Conservation (phyloP, 2,329 filamentous ascomycete species). For the Ophiostoma sp. region DNA sequence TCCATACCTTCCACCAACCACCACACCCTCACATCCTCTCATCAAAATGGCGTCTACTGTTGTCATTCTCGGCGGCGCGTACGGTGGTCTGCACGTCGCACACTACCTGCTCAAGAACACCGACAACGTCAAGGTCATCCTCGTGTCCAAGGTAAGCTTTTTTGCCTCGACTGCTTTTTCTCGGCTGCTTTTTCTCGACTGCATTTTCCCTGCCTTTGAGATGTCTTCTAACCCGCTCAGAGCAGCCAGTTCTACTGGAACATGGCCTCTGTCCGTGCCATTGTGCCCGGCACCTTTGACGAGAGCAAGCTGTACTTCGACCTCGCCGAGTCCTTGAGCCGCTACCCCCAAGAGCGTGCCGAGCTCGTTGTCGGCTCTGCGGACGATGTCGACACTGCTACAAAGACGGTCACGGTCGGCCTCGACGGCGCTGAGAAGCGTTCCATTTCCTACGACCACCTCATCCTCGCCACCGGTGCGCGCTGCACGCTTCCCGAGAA, state of each 20-base stretch:
- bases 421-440: conserved; percentile 30
- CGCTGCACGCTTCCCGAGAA: conserved; percentile 29
- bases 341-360: conserved; percentile 46
- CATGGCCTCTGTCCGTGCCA: conserved; percentile 50
- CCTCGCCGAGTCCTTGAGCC: conserved; percentile 45
- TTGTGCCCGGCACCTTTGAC: conserved; percentile 46
- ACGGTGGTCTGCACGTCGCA: conserved; percentile 48
- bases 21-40: not conserved
- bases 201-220: not conserved
- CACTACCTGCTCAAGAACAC: conserved; percentile 50
- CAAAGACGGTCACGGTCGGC: conserved; percentile 43
- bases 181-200: not conserved
- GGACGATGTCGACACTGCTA: conserved; percentile 40
- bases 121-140: conserved; percentile 48
- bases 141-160: conserved; percentile 48
- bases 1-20: not conserved
- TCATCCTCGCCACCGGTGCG: conserved; percentile 54
- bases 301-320: conserved; percentile 48
- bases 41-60: conserved; percentile 46
- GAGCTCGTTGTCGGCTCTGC: conserved; percentile 50
- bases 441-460: conserved; percentile 48
- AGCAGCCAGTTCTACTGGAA: conserved; percentile 58
- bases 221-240: conserved; percentile 33
- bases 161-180: not conserved
- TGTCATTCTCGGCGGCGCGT: conserved; percentile 51